Percentiles rank a stretch among this genome's conserved stretches.
Conservation (phyloP, 768 basidiomycete species). For the Russula dissimulans region DNA sequence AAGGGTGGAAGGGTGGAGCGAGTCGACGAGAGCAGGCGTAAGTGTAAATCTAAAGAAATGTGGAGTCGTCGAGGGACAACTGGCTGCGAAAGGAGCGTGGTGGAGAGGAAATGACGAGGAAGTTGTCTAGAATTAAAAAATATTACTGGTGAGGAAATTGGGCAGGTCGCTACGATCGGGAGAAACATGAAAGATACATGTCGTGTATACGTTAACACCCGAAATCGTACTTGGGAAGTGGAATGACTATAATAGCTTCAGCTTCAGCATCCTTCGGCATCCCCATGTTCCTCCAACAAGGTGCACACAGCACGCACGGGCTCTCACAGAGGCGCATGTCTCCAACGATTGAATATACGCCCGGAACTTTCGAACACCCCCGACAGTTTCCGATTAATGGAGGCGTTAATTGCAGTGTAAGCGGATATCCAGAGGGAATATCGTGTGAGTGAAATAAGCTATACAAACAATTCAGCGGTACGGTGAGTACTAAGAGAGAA, state of each 20-base stretch:
- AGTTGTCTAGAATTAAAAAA: no score
- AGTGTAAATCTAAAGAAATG: slow-evolving; percentile 4
- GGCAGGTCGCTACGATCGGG: no score
- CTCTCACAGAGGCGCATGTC: slow-evolving; percentile 72
- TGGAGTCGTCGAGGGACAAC: slow-evolving; percentile 6
- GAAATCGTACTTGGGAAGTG: slow-evolving; percentile 37
- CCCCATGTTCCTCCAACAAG: slow-evolving; percentile 71
- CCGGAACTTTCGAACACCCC: slow-evolving; percentile 61
- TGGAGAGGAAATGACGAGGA: no score
- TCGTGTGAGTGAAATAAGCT: slow-evolving; percentile 58
- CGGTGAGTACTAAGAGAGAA: neutral
- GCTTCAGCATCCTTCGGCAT: slow-evolving; percentile 33
- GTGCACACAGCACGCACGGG: slow-evolving; percentile 61
- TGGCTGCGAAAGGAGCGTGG: no score
- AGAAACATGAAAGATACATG: no score
- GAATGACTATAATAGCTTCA: slow-evolving; percentile 36
- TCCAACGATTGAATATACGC: slow-evolving; percentile 54
- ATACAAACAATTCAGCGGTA: neutral
- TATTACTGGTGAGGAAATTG: no score
- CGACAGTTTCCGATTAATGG: slow-evolving; percentile 54
- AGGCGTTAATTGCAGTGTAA: slow-evolving; percentile 59
- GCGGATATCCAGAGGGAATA: slow-evolving; percentile 50
- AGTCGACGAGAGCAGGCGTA: neutral
- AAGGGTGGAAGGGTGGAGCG: neutral
- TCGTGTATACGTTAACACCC: slow-evolving; percentile 26